phyloP scores from a whole-genome alignment of 371 early-diverging fungal genomes.

The Mucor saturninus region DNA sequence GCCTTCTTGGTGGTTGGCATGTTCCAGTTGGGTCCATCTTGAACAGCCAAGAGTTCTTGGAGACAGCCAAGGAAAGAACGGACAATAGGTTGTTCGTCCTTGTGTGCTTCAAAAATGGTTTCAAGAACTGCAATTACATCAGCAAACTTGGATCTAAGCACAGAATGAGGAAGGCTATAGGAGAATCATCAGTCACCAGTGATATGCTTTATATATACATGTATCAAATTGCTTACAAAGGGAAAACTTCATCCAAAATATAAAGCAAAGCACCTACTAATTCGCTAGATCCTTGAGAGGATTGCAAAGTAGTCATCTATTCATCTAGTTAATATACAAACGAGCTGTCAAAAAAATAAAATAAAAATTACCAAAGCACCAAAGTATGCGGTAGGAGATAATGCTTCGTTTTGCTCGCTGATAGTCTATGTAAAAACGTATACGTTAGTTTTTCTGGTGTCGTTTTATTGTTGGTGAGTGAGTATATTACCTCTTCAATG shows the following conservation, averaged over 20 bases:
- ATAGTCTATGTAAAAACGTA: slow-evolving; percentile 60
- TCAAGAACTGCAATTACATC: slow-evolving; percentile 65
- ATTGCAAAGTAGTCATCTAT: slow-evolving; percentile 76
- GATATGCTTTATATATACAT: no score
- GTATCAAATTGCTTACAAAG: slow-evolving; percentile 57
- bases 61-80: slow-evolving; percentile 81
- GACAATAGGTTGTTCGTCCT: slow-evolving; percentile 75
- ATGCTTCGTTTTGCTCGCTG: slow-evolving; percentile 68
- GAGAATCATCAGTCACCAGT: background rate
- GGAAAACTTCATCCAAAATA: slow-evolving; percentile 81
- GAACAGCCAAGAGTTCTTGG: slow-evolving; percentile 79
- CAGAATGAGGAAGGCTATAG: slow-evolving; percentile 58
- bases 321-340: background rate
- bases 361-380: slow-evolving; percentile 74
- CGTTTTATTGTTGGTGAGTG: background rate
- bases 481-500: slow-evolving; percentile 75
- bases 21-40: slow-evolving; percentile 79
- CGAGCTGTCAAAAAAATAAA: background rate
- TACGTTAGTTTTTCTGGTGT: background rate
- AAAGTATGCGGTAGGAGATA: slow-evolving; percentile 86
- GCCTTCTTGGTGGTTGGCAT: slow-evolving; percentile 70
- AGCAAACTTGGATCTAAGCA: slow-evolving; percentile 70
- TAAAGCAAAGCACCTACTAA: slow-evolving; percentile 76
- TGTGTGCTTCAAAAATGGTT: slow-evolving; percentile 60
- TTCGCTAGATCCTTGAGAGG: slow-evolving; percentile 48